Conservation (phyloP, 2,329 filamentous ascomycete species). For the Diatrype stigma region DNA sequence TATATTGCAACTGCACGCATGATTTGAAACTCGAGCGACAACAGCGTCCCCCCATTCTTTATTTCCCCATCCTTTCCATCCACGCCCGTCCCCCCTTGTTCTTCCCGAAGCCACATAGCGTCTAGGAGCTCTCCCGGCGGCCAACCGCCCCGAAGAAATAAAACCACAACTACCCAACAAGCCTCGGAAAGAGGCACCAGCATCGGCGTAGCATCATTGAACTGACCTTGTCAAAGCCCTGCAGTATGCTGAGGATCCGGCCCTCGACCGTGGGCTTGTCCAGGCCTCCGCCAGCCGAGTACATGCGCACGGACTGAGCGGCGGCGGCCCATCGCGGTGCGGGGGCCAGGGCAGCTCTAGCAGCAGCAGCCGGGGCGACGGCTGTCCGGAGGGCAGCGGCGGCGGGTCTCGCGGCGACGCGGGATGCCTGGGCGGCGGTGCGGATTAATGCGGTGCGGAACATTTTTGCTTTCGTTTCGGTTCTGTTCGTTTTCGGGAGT, state of each 20-base stretch:
- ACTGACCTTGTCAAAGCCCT: conserved; percentile 92
- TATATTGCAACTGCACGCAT: too few species aligned
- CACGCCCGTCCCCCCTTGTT: neutral
- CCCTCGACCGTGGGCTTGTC: conserved; percentile 82
- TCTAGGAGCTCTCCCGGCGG: too few species aligned
- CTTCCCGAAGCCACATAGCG: too few species aligned
- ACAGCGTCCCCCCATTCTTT: too few species aligned
- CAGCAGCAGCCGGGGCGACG: conserved; percentile 22
- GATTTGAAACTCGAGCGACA: too few species aligned
- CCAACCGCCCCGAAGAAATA: too few species aligned
- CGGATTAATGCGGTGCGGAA: conserved; percentile 84
- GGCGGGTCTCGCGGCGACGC: conserved; percentile 56
- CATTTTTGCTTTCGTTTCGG: conserved; percentile 54
- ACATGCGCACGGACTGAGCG: conserved; percentile 72
- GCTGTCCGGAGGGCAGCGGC: conserved; percentile 57
- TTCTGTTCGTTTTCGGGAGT: neutral
- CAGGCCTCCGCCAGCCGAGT: conserved; percentile 77
- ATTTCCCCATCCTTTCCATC: too few species aligned
- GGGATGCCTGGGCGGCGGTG: conserved; percentile 59
- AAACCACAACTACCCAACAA: neutral
- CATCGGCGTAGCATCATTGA: neutral
- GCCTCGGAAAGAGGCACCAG: neutral
- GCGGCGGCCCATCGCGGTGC: conserved; percentile 56
- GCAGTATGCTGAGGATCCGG: conserved; percentile 85
- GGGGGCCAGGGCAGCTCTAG: conserved; percentile 46